Base-by-base conservation (phyloP, 176 grass and related monocot genomes). In the Oryza coarctata region DNA sequence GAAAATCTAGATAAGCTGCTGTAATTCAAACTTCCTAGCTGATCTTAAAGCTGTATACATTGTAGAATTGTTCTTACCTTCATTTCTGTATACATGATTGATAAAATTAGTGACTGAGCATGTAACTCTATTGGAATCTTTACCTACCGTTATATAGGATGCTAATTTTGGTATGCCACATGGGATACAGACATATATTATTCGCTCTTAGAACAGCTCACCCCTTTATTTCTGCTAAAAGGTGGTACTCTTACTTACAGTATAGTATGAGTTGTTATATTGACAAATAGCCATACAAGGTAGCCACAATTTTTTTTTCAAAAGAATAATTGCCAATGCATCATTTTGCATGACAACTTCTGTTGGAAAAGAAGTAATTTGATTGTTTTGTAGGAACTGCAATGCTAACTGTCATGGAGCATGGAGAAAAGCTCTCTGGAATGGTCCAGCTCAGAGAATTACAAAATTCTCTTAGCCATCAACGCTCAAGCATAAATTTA, bases 381-480 rank as follows among this genome's bases (percentile, higher is more conserved):
- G 11, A 23, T 75, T 47, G 30, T 82, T 82, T 68, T 82, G 32
- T 68, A 85, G 96, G 96, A 89, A 74, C 81, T 86, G 91, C 93
- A 78, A 87, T 92, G 93, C 77, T 95, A 82, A 89, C 85, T 88
- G 86, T 98, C 67, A 93, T 98, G 96, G 96, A 98, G 71, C 92
- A 95, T 82, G 96, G 96, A 80, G 96, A 98, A 84, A 98, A 98
- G 74, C 85, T 98, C 43, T 98, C 85, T 78, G 89, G 93, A 77
- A 88, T 98, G 87, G 93, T 91, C 27, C 93, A 95, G 80, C 71
- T 98, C 33, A 95, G 96, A 80, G 93, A 98, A 79, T 82, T 98
- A 75, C 93, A 98, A 86, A 98, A 91, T 65, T 28, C 32, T 17
- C 85, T 95, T 89, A 90, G 77, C 71, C 91, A 89, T 57, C 85